Percentiles rank a stretch among this genome's conserved stretches.
phyloP scores from a whole-genome alignment of 2,329 filamentous ascomycete genomes.

The Botrytis deweyae region DNA sequence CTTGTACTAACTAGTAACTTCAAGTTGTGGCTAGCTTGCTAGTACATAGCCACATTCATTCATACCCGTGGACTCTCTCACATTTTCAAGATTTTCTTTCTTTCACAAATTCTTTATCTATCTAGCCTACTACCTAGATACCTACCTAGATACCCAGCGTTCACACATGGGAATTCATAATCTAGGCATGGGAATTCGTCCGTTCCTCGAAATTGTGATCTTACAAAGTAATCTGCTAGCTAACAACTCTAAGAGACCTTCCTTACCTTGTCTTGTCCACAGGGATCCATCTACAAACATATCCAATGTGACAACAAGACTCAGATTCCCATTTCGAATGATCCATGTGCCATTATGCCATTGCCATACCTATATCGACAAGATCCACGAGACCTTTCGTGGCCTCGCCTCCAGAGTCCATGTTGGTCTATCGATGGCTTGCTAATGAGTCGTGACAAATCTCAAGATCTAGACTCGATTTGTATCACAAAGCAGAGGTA shows the following conservation, averaged over 20 bases:
- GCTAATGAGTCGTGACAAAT: not conserved
- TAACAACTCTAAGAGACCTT: not conserved
- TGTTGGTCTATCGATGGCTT: not conserved
- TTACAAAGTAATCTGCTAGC: not conserved
- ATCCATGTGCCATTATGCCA: not conserved
- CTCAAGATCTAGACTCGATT: slow-evolving; percentile 1
- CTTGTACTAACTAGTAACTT: not conserved
- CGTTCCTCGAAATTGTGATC: not conserved
- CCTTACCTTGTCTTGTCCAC: not conserved
- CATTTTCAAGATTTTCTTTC: not conserved
- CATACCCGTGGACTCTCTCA: too few relatives aligned
- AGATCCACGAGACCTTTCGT: too few relatives aligned
- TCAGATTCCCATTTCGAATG: not conserved
- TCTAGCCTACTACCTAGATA: not conserved
- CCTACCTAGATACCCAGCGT: not conserved
- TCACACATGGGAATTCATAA: not conserved
- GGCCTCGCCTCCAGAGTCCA: not conserved
- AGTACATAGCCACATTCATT: not conserved
- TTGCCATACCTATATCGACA: not conserved
- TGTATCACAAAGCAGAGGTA: slow-evolving; percentile 17
- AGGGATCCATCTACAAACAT: not conserved
- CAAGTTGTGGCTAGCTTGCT: not conserved
- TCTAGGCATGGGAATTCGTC: not conserved
- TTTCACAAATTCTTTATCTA: not conserved
- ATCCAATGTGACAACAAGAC: not conserved